These are phyloP conservation scores for Torrubiellomyces zombiae DNA, from an alignment of 2,329 filamentous ascomycete genomes.

Conservation along the genomic window DNA sequence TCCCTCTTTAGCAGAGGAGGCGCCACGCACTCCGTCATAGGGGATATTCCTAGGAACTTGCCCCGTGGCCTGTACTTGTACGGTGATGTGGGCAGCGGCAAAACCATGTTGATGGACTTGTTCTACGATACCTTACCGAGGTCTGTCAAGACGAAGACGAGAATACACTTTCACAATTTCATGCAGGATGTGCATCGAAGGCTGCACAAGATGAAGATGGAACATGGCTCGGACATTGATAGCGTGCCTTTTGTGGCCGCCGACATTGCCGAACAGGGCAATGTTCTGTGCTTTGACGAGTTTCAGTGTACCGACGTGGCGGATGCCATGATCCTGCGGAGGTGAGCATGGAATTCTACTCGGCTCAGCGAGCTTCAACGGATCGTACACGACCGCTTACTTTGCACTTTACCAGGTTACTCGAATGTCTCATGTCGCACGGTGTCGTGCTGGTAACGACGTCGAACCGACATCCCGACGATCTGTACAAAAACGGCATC, in stretches of 20 bases:
- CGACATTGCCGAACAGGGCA: conserved; percentile 73
- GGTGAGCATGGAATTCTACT: conserved; percentile 28
- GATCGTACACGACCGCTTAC: conserved; percentile 5
- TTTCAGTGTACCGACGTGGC: conserved; percentile 98
- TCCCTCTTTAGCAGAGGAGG: conserved; percentile 42
- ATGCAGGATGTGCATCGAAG: conserved; percentile 96
- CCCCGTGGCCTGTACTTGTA: conserved; percentile 89
- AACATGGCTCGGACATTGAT: conserved; percentile 78
- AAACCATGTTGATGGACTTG: conserved; percentile 99
- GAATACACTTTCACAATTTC: conserved; percentile 98
- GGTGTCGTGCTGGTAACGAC: conserved; percentile 95
- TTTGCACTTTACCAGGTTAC: conserved; percentile 41
- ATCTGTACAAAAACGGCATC: conserved; percentile 95
- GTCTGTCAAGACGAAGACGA: conserved; percentile 65
- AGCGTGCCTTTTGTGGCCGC: conserved; percentile 83
- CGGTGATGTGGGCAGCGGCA: conserved; percentile 91
- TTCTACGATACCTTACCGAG: conserved; percentile 84
- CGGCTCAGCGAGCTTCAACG: background rate
- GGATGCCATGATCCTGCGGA: conserved; percentile 90
- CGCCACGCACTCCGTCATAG: conserved; percentile 20
- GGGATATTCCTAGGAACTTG: conserved; percentile 50
- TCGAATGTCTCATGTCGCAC: conserved; percentile 86
- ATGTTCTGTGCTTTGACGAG: conserved; percentile 92
- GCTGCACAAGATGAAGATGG: conserved; percentile 77
- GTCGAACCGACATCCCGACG: conserved; percentile 88